These are phyloP conservation scores for Zychaea mexicana DNA, from an alignment of 371 early-diverging fungal genomes.

Conservation along the genomic window DNA sequence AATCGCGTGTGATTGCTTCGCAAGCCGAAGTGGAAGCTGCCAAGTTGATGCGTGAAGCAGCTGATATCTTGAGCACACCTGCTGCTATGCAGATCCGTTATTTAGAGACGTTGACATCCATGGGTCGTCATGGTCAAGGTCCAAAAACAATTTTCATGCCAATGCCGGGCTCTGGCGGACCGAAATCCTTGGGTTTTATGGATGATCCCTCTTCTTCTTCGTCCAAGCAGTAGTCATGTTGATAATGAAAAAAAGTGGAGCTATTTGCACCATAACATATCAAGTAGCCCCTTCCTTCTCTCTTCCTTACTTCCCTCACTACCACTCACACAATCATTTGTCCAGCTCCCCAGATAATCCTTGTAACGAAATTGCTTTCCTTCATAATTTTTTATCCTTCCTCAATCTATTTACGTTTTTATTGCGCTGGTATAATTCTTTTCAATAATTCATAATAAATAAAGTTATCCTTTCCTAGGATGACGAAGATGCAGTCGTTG, in stretches of 20 bases:
- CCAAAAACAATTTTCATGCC: constrained; percentile 80
- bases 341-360: too few species aligned
- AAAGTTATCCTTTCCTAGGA: background rate
- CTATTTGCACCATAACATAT: background rate
- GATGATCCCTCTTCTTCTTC: background rate
- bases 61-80: constrained; percentile 70
- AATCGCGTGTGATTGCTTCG: constrained; percentile 89
- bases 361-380: too few species aligned
- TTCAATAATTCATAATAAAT: background rate
- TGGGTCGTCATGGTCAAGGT: constrained; percentile 68
- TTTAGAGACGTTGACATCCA: constrained; percentile 79
- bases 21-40: constrained; percentile 92
- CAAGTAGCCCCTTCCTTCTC: background rate
- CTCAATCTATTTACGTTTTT: too few species aligned
- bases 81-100: constrained; percentile 88
- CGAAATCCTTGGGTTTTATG: background rate
- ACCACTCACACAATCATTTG: too few species aligned
- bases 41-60: constrained; percentile 92
- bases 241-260: background rate
- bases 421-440: background rate
- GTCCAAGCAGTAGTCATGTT: background rate
- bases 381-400: too few species aligned
- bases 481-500: constrained; percentile 3
- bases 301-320: background rate
- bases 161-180: constrained; percentile 10